Conservation (phyloP, 306 rosid genomes). For the Ceratonia siliqua region DNA sequence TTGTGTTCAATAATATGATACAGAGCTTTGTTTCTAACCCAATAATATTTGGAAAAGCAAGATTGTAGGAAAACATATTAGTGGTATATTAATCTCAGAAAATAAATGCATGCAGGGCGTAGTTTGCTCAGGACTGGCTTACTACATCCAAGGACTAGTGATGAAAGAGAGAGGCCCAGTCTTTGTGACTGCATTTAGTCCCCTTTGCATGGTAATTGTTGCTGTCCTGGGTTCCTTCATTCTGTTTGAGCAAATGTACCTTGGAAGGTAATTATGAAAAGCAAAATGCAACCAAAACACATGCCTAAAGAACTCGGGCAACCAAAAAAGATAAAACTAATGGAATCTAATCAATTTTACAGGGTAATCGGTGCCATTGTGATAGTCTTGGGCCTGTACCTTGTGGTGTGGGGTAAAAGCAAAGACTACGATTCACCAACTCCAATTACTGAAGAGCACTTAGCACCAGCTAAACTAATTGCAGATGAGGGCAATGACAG, state of each 20-base stretch:
- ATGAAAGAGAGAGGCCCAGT: conserved; percentile 93
- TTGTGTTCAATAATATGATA: background rate
- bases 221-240: conserved; percentile 76
- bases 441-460: conserved; percentile 33
- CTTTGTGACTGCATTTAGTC: conserved; percentile 85
- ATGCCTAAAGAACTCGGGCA: background rate
- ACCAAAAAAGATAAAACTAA: background rate
- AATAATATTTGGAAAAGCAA: background rate
- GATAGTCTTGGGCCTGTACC: conserved; percentile 66
- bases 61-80: background rate
- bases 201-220: conserved; percentile 83
- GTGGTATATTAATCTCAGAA: background rate
- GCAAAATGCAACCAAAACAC: background rate
- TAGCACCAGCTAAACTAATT: conserved; percentile 33
- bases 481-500: conserved; percentile 28
- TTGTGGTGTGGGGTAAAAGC: conserved; percentile 91
- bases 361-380: conserved; percentile 78
- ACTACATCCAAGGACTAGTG: conserved; percentile 89
- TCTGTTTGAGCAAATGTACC: conserved; percentile 59
- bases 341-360: conserved; percentile 28
- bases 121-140: conserved; percentile 85
- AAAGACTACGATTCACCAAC: conserved; percentile 50
- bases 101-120: conserved; percentile 66
- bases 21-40: background rate
- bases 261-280: conserved; percentile 69